Conservation (phyloP, 768 basidiomycete genomes). For the Amylocystis lapponica region DNA sequence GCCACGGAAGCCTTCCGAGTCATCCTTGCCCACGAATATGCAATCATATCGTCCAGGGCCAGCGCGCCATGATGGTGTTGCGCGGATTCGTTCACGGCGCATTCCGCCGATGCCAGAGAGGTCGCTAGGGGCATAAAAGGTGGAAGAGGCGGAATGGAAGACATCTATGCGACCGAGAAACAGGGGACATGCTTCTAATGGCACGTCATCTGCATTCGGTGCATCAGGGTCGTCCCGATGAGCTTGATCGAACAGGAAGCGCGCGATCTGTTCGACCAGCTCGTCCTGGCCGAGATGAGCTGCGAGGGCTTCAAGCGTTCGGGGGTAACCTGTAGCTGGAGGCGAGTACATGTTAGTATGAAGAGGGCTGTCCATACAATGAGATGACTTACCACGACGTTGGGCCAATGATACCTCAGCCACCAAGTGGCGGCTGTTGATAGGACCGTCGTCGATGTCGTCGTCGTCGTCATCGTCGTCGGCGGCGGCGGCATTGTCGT, state of each 20-base stretch:
- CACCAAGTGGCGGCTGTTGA: no score
- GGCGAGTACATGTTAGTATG: no score
- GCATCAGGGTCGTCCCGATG: no score
- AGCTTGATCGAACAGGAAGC: background rate
- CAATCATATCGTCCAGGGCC: slow-evolving; percentile 13
- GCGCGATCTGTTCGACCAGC: background rate
- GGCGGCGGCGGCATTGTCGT: background rate
- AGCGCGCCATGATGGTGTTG: slow-evolving; percentile 17
- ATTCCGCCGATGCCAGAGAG: slow-evolving; percentile 20
- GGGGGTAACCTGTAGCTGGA: no score
- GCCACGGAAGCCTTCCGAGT: slow-evolving; percentile 11
- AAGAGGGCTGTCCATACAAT: no score
- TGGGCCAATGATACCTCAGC: no score
- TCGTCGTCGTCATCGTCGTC: background rate
- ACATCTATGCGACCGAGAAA: slow-evolving; percentile 6
- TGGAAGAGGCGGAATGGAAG: slow-evolving; percentile 17
- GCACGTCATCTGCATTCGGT: no score
- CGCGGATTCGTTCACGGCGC: slow-evolving; percentile 19
- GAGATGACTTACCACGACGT: no score
- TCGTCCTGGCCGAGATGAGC: background rate
- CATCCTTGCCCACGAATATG: slow-evolving; percentile 15
- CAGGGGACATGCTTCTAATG: no score
- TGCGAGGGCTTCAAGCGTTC: background rate
- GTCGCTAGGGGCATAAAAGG: slow-evolving; percentile 25
- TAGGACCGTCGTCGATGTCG: background rate